Conservation (phyloP, 371 early-diverging fungal species). For the Rhizomucor pusillus region DNA sequence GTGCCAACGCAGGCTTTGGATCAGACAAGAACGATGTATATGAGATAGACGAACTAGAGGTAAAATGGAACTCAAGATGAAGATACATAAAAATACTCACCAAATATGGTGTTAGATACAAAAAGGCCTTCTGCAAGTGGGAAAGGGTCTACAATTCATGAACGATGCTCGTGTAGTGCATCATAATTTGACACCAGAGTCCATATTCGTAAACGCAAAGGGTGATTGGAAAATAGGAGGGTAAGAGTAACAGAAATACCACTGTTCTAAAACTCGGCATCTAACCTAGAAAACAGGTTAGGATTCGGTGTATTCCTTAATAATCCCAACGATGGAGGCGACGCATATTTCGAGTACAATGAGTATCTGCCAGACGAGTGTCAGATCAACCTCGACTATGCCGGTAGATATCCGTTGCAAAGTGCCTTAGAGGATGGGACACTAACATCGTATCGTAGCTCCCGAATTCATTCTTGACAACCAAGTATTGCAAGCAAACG, state of each 20-base stretch:
- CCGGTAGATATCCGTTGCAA: slow-evolving; percentile 40
- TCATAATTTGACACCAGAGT: slow-evolving; percentile 71
- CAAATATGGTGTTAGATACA: slow-evolving; percentile 54
- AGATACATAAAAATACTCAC: background rate
- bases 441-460: slow-evolving; percentile 44
- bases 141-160: slow-evolving; percentile 71
- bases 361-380: slow-evolving; percentile 64
- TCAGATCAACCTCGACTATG: slow-evolving; percentile 71
- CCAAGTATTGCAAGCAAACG: slow-evolving; percentile 54
- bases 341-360: slow-evolving; percentile 52
- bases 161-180: slow-evolving; percentile 80
- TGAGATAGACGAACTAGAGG: slow-evolving; percentile 78
- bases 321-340: slow-evolving; percentile 31
- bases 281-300: slow-evolving; percentile 36
- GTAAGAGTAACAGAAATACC: slow-evolving; percentile 25
- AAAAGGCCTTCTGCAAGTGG: slow-evolving; percentile 80
- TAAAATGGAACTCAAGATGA: slow-evolving; percentile 9
- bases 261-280: too few relatives aligned
- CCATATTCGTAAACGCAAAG: slow-evolving; percentile 78
- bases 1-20: slow-evolving; percentile 49
- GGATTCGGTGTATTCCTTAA: slow-evolving; percentile 67
- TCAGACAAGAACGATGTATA: slow-evolving; percentile 37
- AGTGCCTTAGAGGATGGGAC: too few relatives aligned
- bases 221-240: slow-evolving; percentile 94
- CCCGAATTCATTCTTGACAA: slow-evolving; percentile 75